Base-by-base conservation (phyloP, 371 early-diverging fungal genomes). In the Lichtheimia corymbifera region DNA sequence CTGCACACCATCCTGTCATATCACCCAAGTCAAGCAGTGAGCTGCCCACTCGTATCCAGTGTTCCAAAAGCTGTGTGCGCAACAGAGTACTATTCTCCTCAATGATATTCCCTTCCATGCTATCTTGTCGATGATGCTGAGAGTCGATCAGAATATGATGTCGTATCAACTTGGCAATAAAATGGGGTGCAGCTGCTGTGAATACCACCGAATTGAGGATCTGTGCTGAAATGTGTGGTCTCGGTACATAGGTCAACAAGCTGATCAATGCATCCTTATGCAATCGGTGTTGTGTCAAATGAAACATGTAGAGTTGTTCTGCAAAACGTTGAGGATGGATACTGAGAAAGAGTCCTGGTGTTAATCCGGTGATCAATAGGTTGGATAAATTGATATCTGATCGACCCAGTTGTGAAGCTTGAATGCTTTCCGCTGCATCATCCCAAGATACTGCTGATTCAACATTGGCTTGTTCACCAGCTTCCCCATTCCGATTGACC, bases 11-110 rank as follows among this genome's bases (percentile, higher is more conserved):
- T 17, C 88, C 82, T 0, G 85, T 79, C 68, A 88, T 85, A 56
- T 93, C 93, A 22, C 90, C 88, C 17, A 90, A 61, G 1, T 62
- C 47, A 0, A 85, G 65, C 45, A 88, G 68, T 27, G 72, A 65
- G 7, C 77, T 70, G 14, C 90, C 93, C 3, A 90, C 83, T 15
- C 71, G 76, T 47, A 91, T 88, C 93, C 93, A 93, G 59, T 91
- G 92, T 52, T 79, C 83, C 30, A 93, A 62, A 20, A 92, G 63
- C 35, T 74, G 73, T 18, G 88, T 83, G 30, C 93, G 77, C 24
- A 67, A 14, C 3, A 73, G 4, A 0, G 55, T 58, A 7, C 61
- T 53, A 24, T 68, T 65, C 22, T 47, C 47, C 11, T n/a, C 47
- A 18, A n/a, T 22, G 18, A 47, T 5, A 4, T 64, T 59, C 5